phyloP scores from a whole-genome alignment of 1,284 basidiomycete species.

The Irpex sp. region DNA sequence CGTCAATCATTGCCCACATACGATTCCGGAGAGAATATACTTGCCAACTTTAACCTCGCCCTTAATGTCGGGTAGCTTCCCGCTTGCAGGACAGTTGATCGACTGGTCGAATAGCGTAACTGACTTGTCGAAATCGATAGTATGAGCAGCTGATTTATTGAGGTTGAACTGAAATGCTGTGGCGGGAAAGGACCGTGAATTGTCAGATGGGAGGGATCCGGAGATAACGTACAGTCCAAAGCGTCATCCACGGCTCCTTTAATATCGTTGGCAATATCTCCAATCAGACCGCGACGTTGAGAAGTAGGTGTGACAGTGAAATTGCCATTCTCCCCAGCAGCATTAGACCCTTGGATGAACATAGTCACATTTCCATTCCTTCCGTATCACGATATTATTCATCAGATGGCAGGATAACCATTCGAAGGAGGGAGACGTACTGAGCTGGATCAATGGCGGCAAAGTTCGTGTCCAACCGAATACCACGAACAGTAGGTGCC shows the following conservation, averaged over 20 bases:
- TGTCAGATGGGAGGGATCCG: too few species aligned
- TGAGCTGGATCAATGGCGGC: constrained; percentile 28
- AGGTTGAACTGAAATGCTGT: constrained; percentile 29
- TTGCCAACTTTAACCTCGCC: constrained; percentile 32
- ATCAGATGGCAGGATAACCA: too few species aligned
- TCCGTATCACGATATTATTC: background rate
- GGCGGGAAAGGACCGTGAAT: constrained; percentile 20
- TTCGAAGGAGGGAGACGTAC: constrained; percentile 14
- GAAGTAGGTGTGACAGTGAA: constrained; percentile 26
- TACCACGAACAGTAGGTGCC: constrained; percentile 35
- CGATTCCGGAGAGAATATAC: background rate
- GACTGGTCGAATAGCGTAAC: constrained; percentile 39
- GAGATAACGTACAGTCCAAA: constrained; percentile 3
- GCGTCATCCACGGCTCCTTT: background rate
- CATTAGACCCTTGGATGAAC: constrained; percentile 35
- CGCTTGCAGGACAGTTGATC: constrained; percentile 35
- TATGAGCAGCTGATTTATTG: constrained; percentile 22
- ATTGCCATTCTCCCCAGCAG: constrained; percentile 34
- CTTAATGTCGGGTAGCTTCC: constrained; percentile 19
- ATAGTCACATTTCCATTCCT: constrained; percentile 37
- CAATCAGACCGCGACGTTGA: background rate
- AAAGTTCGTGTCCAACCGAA: constrained; percentile 43
- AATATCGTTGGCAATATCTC: background rate
- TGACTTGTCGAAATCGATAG: constrained; percentile 25
- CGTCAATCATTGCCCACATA: background rate